Evolutionary conservation across 805 yeast species (phyloP).

Genomic region (Torulaspora microellipsoides): DNA sequence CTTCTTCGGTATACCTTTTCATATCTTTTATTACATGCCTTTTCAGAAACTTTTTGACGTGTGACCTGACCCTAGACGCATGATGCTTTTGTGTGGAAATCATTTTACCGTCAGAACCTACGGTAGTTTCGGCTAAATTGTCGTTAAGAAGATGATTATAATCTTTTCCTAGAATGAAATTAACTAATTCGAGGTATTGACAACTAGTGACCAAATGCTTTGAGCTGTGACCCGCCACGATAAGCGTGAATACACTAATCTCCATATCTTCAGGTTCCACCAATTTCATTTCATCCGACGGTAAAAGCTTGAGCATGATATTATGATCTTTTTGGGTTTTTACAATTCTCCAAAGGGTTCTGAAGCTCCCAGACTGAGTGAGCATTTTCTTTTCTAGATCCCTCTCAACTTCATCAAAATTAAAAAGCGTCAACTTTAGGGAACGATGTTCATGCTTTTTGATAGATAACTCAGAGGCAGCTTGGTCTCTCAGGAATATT

Average conservation of each 20-base stretch:
- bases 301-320: conserved; percentile 9
- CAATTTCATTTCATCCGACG: conserved; percentile 11
- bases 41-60: conserved; percentile 18
- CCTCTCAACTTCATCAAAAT: conserved; percentile 6
- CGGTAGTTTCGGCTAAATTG: conserved; percentile 17
- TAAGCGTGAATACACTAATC: conserved; percentile 12
- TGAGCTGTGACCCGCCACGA: conserved; percentile 10
- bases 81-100: conserved; percentile 21
- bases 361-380: conserved; percentile 6
- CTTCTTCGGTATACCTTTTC: conserved; percentile 12
- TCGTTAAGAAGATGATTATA: conserved; percentile 18
- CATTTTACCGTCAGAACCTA: conserved; percentile 22
- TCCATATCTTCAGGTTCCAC: conserved; percentile 7
- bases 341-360: conserved; percentile 18
- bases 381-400: conserved; percentile 2
- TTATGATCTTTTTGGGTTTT: conserved; percentile 13
- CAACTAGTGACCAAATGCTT: conserved; percentile 20
- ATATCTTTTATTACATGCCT: conserved; percentile 20
- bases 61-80: conserved; percentile 20
- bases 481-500: conserved; percentile 14
- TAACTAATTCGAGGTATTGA: conserved; percentile 19
- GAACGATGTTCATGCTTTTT: conserved; percentile 7
- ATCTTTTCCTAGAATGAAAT: conserved; percentile 16
- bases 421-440: conserved; percentile 7
- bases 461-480: conserved; percentile 12